Evolutionary conservation across 2,329 filamentous ascomycete genomes (phyloP).

Genomic region (Claviceps pusilla): DNA sequence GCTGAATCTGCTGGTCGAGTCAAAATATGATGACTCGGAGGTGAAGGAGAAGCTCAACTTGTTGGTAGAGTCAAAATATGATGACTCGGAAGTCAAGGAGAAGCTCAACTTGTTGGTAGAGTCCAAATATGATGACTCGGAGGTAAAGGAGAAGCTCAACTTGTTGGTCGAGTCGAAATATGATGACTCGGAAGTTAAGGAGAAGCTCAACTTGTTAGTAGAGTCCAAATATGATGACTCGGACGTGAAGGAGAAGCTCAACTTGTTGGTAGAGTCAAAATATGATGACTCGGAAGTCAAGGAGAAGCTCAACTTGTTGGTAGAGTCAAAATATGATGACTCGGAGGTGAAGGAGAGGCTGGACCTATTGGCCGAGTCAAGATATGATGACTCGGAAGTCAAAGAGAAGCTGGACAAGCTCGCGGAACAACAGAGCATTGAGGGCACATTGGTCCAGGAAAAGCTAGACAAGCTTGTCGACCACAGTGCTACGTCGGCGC

Average conservation of each 20-base stretch:
- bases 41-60: constrained; percentile 14
- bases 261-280: too few species aligned
- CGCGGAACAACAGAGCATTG: constrained; percentile 14
- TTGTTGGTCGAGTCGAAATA: too few species aligned
- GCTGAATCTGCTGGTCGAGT: constrained; percentile 17
- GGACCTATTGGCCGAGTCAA: constrained; percentile 21
- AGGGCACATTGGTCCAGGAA: constrained; percentile 18
- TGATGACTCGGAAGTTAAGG: constrained; percentile 8
- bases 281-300: not conserved
- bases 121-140: constrained; percentile 9
- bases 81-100: constrained; percentile 16
- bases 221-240: too few species aligned
- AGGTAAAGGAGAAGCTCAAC: constrained; percentile 5
- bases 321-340: constrained; percentile 40
- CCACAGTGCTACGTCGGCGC: constrained; percentile 44
- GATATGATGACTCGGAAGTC: constrained; percentile 39
- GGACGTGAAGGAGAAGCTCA: too few species aligned
- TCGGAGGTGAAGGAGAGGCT: constrained; percentile 17
- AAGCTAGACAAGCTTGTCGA: constrained; percentile 38
- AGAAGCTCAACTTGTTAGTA: too few species aligned
- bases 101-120: too few species aligned
- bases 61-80: constrained; percentile 37
- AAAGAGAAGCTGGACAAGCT: constrained; percentile 38
- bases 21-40: constrained; percentile 38
- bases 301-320: constrained; percentile 20